Evolutionary conservation across 495 filamentous ascomycete genomes (phyloP).

Genomic region (Penicillium subrubescens): DNA sequence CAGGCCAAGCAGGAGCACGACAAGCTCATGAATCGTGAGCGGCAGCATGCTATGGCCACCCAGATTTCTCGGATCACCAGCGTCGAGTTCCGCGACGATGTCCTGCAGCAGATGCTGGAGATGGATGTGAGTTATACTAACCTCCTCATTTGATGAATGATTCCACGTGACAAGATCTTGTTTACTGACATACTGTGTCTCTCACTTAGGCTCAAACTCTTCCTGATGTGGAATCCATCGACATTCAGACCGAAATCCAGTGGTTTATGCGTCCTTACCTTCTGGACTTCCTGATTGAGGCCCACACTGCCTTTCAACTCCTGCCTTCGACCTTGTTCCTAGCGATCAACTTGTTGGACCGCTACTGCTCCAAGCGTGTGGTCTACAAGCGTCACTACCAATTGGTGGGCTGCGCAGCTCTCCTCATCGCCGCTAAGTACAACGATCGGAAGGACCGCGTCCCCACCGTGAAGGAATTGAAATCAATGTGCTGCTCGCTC

Average conservation of each 20-base stretch:
- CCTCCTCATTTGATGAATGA: background rate
- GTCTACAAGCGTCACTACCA: slow-evolving; percentile 99
- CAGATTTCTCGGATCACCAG: slow-evolving; percentile 79
- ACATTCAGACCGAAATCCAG: slow-evolving; percentile 98
- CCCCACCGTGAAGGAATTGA: slow-evolving; percentile 90
- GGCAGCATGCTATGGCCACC: slow-evolving; percentile 81
- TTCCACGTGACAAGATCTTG: background rate
- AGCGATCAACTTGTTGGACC: slow-evolving; percentile 92
- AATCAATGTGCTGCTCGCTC: slow-evolving; percentile 97
- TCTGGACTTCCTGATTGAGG: slow-evolving; percentile 97
- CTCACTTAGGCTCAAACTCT: slow-evolving; percentile 75
- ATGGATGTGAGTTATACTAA: slow-evolving; percentile 76
- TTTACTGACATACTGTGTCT: background rate
- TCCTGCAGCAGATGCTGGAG: slow-evolving; percentile 87
- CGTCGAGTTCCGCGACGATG: slow-evolving; percentile 90
- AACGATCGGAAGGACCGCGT: slow-evolving; percentile 98
- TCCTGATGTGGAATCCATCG: slow-evolving; percentile 94
- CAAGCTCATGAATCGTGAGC: slow-evolving; percentile 71
- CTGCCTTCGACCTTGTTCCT: slow-evolving; percentile 94
- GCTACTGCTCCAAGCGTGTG: slow-evolving; percentile 97
- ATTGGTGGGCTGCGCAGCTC: slow-evolving; percentile 91
- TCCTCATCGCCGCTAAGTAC: slow-evolving; percentile 97
- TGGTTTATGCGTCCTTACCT: slow-evolving; percentile 99
- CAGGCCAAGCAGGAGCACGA: slow-evolving; percentile 60
- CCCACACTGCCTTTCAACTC: slow-evolving; percentile 90